These are phyloP conservation scores for Astragalus membranaceus DNA, from an alignment of 306 rosid species.

Conservation along the genomic window DNA sequence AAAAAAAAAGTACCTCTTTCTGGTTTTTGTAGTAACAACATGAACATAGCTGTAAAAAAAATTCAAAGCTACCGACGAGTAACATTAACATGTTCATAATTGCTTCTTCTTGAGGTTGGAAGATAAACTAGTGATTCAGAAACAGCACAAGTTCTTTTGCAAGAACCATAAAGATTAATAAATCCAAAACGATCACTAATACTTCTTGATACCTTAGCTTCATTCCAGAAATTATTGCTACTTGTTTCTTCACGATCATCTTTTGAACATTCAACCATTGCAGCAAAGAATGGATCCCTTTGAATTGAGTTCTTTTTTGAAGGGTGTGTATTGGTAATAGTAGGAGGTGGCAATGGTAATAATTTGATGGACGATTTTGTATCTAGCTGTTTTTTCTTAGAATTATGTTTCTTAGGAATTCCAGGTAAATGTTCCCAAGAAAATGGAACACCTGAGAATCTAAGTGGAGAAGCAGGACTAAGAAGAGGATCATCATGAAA, in stretches of 20 bases:
- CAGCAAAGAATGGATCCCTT: slow-evolving; percentile 83
- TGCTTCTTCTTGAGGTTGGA: slow-evolving; percentile 51
- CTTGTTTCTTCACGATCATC: slow-evolving; percentile 19
- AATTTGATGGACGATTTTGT: slow-evolving; percentile 33
- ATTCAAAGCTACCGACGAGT: too few species aligned
- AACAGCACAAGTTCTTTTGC: slow-evolving; percentile 71
- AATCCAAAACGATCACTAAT: slow-evolving; percentile 68
- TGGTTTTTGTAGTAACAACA: neutral
- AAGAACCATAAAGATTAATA: slow-evolving; percentile 46
- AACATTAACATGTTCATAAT: slow-evolving; percentile 32
- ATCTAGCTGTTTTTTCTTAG: slow-evolving; percentile 19
- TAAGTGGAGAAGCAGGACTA: slow-evolving; percentile 41
- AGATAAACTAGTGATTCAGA: slow-evolving; percentile 60
- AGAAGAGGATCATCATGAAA: slow-evolving; percentile 40
- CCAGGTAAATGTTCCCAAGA: slow-evolving; percentile 98
- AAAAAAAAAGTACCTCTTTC: slow-evolving; percentile 21
- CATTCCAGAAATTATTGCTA: slow-evolving; percentile 31
- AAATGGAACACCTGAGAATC: slow-evolving; percentile 79
- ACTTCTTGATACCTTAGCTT: slow-evolving; percentile 65
- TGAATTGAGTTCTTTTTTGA: slow-evolving; percentile 27
- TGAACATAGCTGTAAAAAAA: neutral
- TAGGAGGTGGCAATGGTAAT: slow-evolving; percentile 67
- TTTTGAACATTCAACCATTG: slow-evolving; percentile 81
- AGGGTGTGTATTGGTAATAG: neutral
- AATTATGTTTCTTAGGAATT: slow-evolving; percentile 68